Evolutionary conservation across 139 green algal species (phyloP).

Genomic region (Coccomyxa sp.): DNA sequence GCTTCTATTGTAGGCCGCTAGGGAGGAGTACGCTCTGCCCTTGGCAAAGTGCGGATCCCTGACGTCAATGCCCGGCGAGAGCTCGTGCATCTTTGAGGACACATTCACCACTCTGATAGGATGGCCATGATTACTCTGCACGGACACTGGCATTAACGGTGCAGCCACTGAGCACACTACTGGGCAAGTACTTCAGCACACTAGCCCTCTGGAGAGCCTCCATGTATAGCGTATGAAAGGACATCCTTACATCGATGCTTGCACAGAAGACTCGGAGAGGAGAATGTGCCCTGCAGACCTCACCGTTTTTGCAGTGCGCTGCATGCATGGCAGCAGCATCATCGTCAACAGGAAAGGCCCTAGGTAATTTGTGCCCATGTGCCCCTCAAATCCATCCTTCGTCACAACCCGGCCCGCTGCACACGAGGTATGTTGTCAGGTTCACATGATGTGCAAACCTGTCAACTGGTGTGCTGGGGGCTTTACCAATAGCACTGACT

Average conservation of each 20-base stretch:
- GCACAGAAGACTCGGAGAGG: too few species aligned
- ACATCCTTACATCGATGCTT: too few species aligned
- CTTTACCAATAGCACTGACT: too few species aligned
- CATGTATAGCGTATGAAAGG: too few species aligned
- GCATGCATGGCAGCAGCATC: slow-evolving; percentile 61
- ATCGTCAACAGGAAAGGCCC: slow-evolving; percentile 77
- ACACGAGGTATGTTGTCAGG: too few species aligned
- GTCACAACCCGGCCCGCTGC: slow-evolving; percentile 49
- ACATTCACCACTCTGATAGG: slow-evolving; percentile 60
- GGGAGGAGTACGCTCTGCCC: slow-evolving; percentile 27
- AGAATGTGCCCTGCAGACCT: too few species aligned
- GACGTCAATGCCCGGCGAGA: background rate
- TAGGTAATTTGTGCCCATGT: slow-evolving; percentile 82
- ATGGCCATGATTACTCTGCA: background rate
- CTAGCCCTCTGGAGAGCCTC: too few species aligned
- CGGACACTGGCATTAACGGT: too few species aligned
- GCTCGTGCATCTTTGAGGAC: slow-evolving; percentile 43
- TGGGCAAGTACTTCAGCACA: too few species aligned
- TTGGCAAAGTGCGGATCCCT: slow-evolving; percentile 18
- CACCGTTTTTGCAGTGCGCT: slow-evolving; percentile 17
- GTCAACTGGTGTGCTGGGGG: too few species aligned
- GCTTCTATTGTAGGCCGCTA: slow-evolving; percentile 65
- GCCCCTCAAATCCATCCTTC: slow-evolving; percentile 66
- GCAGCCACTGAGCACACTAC: too few species aligned
- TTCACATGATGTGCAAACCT: too few species aligned